Evolutionary conservation across 768 basidiomycete genomes (phyloP), one percentile per base, ranked within the genome.

Genomic region (Cystobasidium onofrii): DNA sequence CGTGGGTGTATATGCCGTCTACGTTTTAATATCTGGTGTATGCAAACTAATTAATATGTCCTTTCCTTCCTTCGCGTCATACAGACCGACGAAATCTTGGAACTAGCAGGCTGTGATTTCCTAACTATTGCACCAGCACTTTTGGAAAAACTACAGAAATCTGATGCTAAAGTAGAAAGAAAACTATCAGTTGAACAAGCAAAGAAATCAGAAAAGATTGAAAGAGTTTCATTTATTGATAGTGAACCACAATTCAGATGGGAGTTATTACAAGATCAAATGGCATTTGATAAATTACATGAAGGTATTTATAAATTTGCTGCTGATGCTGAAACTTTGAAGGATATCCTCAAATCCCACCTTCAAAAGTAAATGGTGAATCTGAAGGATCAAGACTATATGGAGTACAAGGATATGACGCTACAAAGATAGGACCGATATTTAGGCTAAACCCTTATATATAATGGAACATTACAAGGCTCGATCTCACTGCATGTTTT

Each of bases 201-300:
- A 88, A 55, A 76, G 72, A 74, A 71, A 33, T 61, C 76, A 3
- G 81, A 87, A 73, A 85, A 87, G 39, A 87, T 91, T 75, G 79
- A 86, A 44, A 98, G 94, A 83, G 90, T 92, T 76, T 83, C 87
- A 25, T 97, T 80, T 85, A 80, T 99, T 81, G 87, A 97, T 84
- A 87, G 96, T 84, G 92, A 99, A 85, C 84, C 93, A 75, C 90
- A 92, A 80, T 98, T 98, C 91, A 89, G 91, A 74, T 96, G 93
- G 93, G 77, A 86, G 13, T 88, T 98, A 73, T 87, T 96, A 79
- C 86, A 92, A 80, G 94, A 97, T 83, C 83, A 86, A 80, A 96
- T 97, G 94, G 93, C 95, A n/a, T 95, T 92, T 81, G 95, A 97
- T 82, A 97, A 98, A 85, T 85, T 97, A 70, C 92, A 96, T 82